A percentile compares a stretch with the other conserved stretches of the same genome.
Evolutionary conservation across 345 rosid species (phyloP).

Genomic region (Geranium brycei): DNA sequence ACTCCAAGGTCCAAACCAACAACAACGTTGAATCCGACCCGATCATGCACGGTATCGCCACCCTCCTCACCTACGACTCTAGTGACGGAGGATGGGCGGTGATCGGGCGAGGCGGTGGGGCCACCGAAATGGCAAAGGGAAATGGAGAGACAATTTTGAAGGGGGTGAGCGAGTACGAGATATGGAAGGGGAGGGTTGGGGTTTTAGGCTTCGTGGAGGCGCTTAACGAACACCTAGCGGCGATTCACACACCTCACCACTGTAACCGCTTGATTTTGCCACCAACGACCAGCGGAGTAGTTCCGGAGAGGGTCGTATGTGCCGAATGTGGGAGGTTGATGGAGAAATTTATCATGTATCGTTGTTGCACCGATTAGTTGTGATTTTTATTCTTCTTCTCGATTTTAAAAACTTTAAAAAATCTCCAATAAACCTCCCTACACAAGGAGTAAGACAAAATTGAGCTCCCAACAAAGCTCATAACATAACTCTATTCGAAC

Average conservation of each 20-base stretch:
- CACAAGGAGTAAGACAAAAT: too few species aligned
- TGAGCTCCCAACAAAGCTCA: too few species aligned
- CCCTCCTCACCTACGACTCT: slow-evolving; percentile 44
- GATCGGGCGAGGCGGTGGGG: slow-evolving; percentile 21
- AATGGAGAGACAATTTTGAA: slow-evolving; percentile 17
- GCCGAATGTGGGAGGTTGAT: slow-evolving; percentile 38
- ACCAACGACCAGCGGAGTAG: slow-evolving; percentile 15
- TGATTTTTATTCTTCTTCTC: too few species aligned
- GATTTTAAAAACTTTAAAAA: too few species aligned
- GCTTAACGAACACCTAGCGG: slow-evolving; percentile 18
- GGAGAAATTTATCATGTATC: slow-evolving; percentile 55
- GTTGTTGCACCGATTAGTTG: slow-evolving; percentile 42
- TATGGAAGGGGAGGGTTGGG: slow-evolving; percentile 10
- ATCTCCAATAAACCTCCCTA: too few species aligned
- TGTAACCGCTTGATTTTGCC: slow-evolving; percentile 49
- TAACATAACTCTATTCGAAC: too few species aligned
- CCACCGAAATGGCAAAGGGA: slow-evolving; percentile 24
- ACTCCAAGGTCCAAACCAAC: slow-evolving; percentile 30
- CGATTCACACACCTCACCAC: slow-evolving; percentile 24
- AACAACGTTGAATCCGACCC: slow-evolving; percentile 26
- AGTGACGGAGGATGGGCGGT: slow-evolving; percentile 58
- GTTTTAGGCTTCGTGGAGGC: slow-evolving; percentile 32
- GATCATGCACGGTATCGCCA: slow-evolving; percentile 38
- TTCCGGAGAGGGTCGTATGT: slow-evolving; percentile 43
- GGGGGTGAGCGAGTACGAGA: slow-evolving; percentile 11